A percentile compares a stretch with the other conserved stretches of the same genome.
These are phyloP conservation scores for Chytriomyces sp. DNA, from an alignment of 192 early-diverging fungal species.

Conservation along the genomic window DNA sequence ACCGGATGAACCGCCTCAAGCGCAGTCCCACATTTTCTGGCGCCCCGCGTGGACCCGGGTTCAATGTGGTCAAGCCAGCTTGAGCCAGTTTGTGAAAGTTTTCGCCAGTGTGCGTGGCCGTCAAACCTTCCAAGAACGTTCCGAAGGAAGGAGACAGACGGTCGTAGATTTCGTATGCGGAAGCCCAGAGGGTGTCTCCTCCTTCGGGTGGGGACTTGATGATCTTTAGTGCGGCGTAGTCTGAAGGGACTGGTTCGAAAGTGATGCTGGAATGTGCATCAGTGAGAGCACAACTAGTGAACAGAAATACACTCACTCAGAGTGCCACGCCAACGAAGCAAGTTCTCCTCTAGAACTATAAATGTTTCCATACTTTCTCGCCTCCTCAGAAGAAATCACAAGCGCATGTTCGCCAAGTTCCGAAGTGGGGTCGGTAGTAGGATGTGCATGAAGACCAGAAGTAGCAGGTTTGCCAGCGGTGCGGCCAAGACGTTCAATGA, in stretches of 20 bases:
- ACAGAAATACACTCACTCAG: slow-evolving; percentile 32
- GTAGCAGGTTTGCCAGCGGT: slow-evolving; percentile 21
- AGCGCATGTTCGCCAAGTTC: slow-evolving; percentile 18
- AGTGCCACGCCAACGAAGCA: slow-evolving; percentile 13
- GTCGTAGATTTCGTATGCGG: slow-evolving; percentile 66
- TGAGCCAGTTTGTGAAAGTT: slow-evolving; percentile 20
- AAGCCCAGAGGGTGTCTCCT: slow-evolving; percentile 67
- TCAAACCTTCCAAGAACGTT: slow-evolving; percentile 61
- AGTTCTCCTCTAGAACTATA: not conserved
- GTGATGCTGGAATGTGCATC: slow-evolving; percentile 40
- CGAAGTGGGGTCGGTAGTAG: slow-evolving; percentile 1
- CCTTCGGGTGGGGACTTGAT: slow-evolving; percentile 48
- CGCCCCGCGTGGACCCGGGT: slow-evolving; percentile 27
- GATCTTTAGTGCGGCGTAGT: slow-evolving; percentile 58
- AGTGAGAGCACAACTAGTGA: not conserved
- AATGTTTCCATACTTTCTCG: not conserved
- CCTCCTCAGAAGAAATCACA: slow-evolving; percentile 20
- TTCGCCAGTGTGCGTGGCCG: slow-evolving; percentile 58
- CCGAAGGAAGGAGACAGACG: slow-evolving; percentile 62
- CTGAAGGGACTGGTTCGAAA: slow-evolving; percentile 62
- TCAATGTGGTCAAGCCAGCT: slow-evolving; percentile 6
- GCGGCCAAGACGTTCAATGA: slow-evolving; percentile 37
- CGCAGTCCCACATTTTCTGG: slow-evolving; percentile 45
- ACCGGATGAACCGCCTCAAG: slow-evolving; percentile 54
- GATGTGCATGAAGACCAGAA: slow-evolving; percentile 29